Evolutionary conservation across 257 asterid genomes (phyloP), one percentile per base, ranked within the genome.

Genomic region (Lavandula angustifolia): DNA sequence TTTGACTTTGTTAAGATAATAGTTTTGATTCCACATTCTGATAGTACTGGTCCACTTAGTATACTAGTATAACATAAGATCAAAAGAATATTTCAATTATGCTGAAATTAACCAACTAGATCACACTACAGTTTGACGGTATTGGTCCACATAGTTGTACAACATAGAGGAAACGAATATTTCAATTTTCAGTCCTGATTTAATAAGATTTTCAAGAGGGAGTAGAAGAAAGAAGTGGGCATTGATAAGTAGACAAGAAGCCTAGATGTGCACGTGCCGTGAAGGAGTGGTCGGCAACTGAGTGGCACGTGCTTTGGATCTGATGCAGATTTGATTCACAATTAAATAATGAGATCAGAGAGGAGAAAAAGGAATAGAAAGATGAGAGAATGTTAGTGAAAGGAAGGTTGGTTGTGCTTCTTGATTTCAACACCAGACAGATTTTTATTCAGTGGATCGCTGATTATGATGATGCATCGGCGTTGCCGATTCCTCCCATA

Each of bases 271-370:
- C 87, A 85, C 83, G 89, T 85, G 88, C 83, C 85, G 83, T 78
- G 77, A 74, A 74, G 80, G 83, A 80, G 83, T 80, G 87, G 84
- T 55, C 70, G 56, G 78, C 76, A 78, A 75, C 77, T 80, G 81
- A 76, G 64, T 80, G 72, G 79, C 88, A 85, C 76, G 92, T 85
- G 92, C 87, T 78, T 85, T 82, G 87, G 89, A 85, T 90, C 96
- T 82, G 96, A 80, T 85, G 95, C 85, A 62, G n/a, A 27, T 65
- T 12, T 47, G 12, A 37, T 57, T 47, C 9, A 53, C 17, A n/a
- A 22, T 35, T 53, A 18, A 6, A 8, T 13, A 54, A 10, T 9
- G 3, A 3, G 13, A 18, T 1, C 9, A 14, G 8, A 16, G 7
- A 13, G 67, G 31, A 29, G 57, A 32, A 54, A 29, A 38, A n/a